phyloP scores from a whole-genome alignment of 257 asterid species.

The Solanum pennellii region DNA sequence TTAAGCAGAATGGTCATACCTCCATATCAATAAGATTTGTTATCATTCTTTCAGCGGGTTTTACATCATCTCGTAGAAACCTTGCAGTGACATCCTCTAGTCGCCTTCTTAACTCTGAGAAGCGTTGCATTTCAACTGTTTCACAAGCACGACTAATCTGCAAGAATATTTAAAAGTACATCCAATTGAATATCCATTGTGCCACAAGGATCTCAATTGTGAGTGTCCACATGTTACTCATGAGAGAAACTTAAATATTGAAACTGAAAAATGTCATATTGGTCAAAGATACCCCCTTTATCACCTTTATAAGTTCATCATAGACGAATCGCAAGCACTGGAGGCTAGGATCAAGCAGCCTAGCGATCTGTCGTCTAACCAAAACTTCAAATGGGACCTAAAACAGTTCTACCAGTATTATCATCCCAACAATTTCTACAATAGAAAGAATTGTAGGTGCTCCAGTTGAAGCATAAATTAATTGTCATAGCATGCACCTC shows the following conservation, averaged over 20 bases:
- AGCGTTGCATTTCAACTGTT: constrained; percentile 73
- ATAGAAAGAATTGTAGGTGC: background rate
- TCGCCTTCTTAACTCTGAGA: constrained; percentile 57
- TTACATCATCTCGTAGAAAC: constrained; percentile 75
- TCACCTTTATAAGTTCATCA: constrained; percentile 90
- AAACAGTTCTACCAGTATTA: constrained; percentile 1
- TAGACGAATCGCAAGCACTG: constrained; percentile 88
- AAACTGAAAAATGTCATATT: background rate
- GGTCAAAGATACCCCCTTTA: background rate
- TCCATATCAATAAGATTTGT: constrained; percentile 77
- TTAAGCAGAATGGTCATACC: constrained; percentile 27
- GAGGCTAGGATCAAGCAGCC: constrained; percentile 91
- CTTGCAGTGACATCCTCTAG: constrained; percentile 67
- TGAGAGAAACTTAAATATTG: background rate
- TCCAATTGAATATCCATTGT: background rate
- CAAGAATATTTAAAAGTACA: background rate
- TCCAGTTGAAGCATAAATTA: background rate
- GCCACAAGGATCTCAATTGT: background rate
- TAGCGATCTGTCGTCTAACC: constrained; percentile 75
- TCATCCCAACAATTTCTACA: background rate
- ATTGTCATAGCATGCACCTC: constrained; percentile 33
- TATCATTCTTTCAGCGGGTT: constrained; percentile 82
- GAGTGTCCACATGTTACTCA: background rate
- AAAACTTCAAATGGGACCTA: constrained; percentile 97
- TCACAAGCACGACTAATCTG: constrained; percentile 87